Evolutionary conservation across 1,284 basidiomycete genomes (phyloP).

Genomic region (Ceratobasidium sp.): DNA sequence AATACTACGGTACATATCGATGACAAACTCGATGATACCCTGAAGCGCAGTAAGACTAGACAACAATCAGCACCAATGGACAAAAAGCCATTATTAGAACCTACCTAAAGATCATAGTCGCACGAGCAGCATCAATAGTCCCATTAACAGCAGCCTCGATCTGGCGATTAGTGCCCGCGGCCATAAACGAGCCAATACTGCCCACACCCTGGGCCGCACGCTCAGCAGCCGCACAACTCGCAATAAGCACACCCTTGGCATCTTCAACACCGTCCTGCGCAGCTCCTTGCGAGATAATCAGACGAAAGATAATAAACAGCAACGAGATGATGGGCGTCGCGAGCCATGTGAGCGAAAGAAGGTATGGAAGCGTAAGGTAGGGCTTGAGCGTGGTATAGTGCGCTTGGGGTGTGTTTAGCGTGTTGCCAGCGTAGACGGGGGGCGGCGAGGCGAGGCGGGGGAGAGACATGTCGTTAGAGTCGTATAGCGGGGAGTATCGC

Average conservation of each 20-base stretch:
- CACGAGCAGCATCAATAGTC: slow-evolving; percentile 80
- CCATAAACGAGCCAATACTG: slow-evolving; percentile 88
- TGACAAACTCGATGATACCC: slow-evolving; percentile 88
- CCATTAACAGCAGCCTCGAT: slow-evolving; percentile 82
- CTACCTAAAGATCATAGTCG: slow-evolving; percentile 72
- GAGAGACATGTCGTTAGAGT: slow-evolving; percentile 41
- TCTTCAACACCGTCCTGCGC: slow-evolving; percentile 74
- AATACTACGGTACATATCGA: slow-evolving; percentile 91
- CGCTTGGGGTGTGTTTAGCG: slow-evolving; percentile 23
- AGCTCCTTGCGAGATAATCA: slow-evolving; percentile 77
- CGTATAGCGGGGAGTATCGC: slow-evolving; percentile 20
- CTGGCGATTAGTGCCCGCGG: slow-evolving; percentile 83
- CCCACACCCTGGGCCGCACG: slow-evolving; percentile 83
- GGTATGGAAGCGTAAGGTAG: slow-evolving; percentile 84
- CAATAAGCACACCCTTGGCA: slow-evolving; percentile 78
- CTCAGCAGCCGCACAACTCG: slow-evolving; percentile 87
- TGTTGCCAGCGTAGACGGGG: slow-evolving; percentile 23
- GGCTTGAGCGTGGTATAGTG: slow-evolving; percentile 67
- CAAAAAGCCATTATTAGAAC: slow-evolving; percentile 26
- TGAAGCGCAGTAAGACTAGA: slow-evolving; percentile 80
- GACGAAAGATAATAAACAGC: slow-evolving; percentile 85
- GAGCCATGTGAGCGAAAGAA: slow-evolving; percentile 85
- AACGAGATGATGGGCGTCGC: slow-evolving; percentile 76
- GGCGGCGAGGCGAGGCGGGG: slow-evolving; percentile 37
- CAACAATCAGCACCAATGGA: slow-evolving; percentile 44